Base-by-base conservation (phyloP, 805 yeast genomes). In the Alloascoidea africana region DNA sequence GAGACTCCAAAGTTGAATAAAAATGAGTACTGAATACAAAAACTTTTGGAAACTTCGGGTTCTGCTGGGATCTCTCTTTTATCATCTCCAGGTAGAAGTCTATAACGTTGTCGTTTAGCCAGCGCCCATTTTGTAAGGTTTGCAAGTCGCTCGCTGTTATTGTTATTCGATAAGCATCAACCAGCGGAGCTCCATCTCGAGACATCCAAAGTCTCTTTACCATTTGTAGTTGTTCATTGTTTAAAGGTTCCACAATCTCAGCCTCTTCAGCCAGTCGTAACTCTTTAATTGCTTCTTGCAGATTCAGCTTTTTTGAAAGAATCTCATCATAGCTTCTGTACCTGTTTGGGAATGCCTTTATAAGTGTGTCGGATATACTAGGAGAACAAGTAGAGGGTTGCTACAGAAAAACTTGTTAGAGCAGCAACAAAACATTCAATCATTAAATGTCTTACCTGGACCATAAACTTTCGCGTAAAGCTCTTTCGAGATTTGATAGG, bases 61-160 rank as follows among this genome's bases (percentile, higher is more conserved):
- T n/a, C n/a, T n/a, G n/a, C 36, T 59, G 59, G 6, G 65, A 50
- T 16, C 70, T 51, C 3, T 65, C 64, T 2, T 71, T 61, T 4
- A 77, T 58, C 46, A 78, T 47, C 34, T 64, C 62, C 49, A 87
- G 62, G 52, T 79, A 89, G 47, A 76, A 78, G 51, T 91, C 97
- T 41, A 91, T 87, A 3, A 91, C 68, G 34, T 77, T 82, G 55
- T 91, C 98, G 52, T 91, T 91, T 18, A 91, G 65, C 98, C 98
- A 91, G 32, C 66, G 58, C 3, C 78, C 65, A 38, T 78, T 81
- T 5, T 66, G 58, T 23, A 91, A 60, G 0, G 96, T 85, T 34
- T 66, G 63, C 39, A 89, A 55, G 53, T 91, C 98, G 23, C 70
- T 58, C 0, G 69, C 68, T 3, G 59, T 58, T 2, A 87, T 68